A percentile compares a stretch with the other conserved stretches of the same genome.
Evolutionary conservation across 306 rosid species (phyloP).

Genomic region (Inga leiocalycina): DNA sequence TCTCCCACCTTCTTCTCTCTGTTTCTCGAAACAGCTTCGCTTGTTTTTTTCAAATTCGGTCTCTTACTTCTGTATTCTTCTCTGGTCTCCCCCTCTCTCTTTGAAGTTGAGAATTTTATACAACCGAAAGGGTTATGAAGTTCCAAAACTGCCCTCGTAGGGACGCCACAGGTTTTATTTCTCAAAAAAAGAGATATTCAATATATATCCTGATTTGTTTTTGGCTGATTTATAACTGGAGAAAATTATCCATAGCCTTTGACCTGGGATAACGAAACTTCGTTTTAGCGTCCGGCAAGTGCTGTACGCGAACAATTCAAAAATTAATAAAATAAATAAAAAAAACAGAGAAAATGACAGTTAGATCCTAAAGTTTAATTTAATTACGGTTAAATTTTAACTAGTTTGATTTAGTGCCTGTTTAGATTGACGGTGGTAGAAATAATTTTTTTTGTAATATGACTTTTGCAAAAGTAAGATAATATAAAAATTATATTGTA

Average conservation of each 20-base stretch:
- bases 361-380: too few relatives aligned
- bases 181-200: not conserved
- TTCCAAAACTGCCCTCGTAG: conserved; percentile 59
- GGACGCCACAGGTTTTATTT: not conserved
- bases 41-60: conserved; percentile 38
- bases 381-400: too few relatives aligned
- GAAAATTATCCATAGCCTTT: conserved; percentile 23
- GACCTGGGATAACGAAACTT: conserved; percentile 27
- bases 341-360: not conserved
- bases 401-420: too few relatives aligned
- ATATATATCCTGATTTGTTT: not conserved
- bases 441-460: too few relatives aligned
- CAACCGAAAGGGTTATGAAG: conserved; percentile 1
- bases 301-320: not conserved
- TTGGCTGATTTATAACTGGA: not conserved
- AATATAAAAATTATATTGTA: too few relatives aligned
- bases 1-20: conserved; percentile 21
- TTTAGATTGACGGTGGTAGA: too few relatives aligned
- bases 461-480: too few relatives aligned
- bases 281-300: not conserved
- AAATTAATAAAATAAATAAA: not conserved
- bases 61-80: conserved; percentile 32
- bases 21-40: conserved; percentile 24
- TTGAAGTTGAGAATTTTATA: conserved; percentile 25
- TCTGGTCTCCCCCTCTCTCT: not conserved